Evolutionary conservation across 352 stramenopile genomes (phyloP).

Genomic region (Nothophytophthora sp.): DNA sequence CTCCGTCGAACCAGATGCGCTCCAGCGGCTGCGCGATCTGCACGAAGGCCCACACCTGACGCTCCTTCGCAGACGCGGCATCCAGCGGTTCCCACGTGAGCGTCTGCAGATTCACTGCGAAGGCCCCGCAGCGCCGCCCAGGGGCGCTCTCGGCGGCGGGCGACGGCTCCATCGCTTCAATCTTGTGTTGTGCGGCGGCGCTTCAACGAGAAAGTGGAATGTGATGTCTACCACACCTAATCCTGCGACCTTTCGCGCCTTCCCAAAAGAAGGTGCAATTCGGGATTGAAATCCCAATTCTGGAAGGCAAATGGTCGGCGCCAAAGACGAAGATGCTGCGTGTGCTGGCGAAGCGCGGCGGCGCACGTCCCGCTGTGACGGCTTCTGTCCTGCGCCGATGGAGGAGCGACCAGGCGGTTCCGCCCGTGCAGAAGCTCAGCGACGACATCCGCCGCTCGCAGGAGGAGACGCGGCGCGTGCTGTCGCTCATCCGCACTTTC

Average conservation of each 20-base stretch:
- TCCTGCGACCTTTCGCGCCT: constrained; percentile 3
- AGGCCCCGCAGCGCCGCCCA: constrained; percentile 16
- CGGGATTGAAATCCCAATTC: too few relatives aligned
- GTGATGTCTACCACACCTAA: constrained; percentile 11
- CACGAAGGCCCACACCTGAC: constrained; percentile 41
- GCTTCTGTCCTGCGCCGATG: constrained; percentile 4
- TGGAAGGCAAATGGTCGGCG: neutral
- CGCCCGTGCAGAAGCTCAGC: constrained; percentile 65
- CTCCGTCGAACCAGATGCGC: constrained; percentile 48
- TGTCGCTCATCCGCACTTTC: constrained; percentile 87
- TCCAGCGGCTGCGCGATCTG: constrained; percentile 41
- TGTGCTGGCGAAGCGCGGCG: neutral
- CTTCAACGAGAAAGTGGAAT: constrained; percentile 13
- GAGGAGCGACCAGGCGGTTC: constrained; percentile 13
- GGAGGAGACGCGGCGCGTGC: constrained; percentile 81
- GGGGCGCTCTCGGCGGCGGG: neutral
- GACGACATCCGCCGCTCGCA: constrained; percentile 82
- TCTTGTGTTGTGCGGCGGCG: constrained; percentile 4
- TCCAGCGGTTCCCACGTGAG: constrained; percentile 22
- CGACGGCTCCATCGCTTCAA: constrained; percentile 13
- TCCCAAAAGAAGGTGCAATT: too few relatives aligned
- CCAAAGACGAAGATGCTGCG: constrained; percentile 25
- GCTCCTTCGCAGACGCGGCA: neutral
- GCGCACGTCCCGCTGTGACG: neutral
- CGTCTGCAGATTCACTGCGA: constrained; percentile 37